Conservation (phyloP, 805 yeast genomes). For the Metschnikowia amazonensis region DNA sequence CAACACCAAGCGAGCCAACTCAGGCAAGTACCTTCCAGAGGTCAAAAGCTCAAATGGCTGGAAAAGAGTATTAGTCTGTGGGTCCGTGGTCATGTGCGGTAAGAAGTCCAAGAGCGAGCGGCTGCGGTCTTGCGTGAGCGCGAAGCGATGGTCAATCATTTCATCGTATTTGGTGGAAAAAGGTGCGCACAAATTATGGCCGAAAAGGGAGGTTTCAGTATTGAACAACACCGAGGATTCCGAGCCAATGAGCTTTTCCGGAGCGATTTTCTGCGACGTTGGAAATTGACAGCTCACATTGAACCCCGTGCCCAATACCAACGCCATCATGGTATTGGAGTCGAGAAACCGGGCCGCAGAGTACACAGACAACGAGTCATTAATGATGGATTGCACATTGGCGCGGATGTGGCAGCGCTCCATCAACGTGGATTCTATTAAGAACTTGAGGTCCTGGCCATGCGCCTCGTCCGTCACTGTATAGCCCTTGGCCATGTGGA, state of each 20-base stretch:
- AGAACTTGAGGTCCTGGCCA: slow-evolving; percentile 37
- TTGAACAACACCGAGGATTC: slow-evolving; percentile 34
- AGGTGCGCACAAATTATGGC: slow-evolving; percentile 30
- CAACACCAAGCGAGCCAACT: slow-evolving; percentile 44
- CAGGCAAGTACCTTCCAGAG: slow-evolving; percentile 56
- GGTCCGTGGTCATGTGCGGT: slow-evolving; percentile 31
- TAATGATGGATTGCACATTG: slow-evolving; percentile 46
- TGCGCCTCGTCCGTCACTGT: slow-evolving; percentile 39
- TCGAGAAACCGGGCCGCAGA: slow-evolving; percentile 47
- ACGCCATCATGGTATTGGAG: slow-evolving; percentile 40
- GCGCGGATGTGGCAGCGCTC: slow-evolving; percentile 24
- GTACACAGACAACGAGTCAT: slow-evolving; percentile 65
- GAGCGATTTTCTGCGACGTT: slow-evolving; percentile 17
- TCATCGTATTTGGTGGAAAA: slow-evolving; percentile 38
- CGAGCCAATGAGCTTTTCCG: slow-evolving; percentile 10
- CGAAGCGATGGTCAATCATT: slow-evolving; percentile 34
- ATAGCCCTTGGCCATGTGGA: slow-evolving; percentile 62
- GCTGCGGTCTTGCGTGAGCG: slow-evolving; percentile 4
- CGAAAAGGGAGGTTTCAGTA: slow-evolving; percentile 56
- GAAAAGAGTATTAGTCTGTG: slow-evolving; percentile 30
- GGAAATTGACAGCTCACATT: slow-evolving; percentile 47
- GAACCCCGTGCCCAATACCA: slow-evolving; percentile 69
- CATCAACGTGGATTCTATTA: slow-evolving; percentile 36
- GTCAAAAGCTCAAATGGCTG: slow-evolving; percentile 57
- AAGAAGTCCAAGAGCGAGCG: slow-evolving; percentile 14